Evolutionary conservation across 305 asterid genomes (phyloP).

Genomic region (Nicotiana rustica): DNA sequence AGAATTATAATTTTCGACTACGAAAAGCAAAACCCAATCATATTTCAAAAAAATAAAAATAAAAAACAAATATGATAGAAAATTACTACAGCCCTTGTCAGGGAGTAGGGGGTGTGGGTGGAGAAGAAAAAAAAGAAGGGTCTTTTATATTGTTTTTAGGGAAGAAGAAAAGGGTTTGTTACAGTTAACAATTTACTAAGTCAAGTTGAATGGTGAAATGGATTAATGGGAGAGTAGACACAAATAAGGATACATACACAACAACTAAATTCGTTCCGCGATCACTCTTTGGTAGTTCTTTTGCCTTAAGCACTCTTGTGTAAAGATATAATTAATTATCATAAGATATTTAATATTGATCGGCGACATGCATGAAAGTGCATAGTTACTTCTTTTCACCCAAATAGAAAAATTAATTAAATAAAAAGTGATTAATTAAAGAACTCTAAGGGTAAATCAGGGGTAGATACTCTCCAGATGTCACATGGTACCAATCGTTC

Average conservation of each 20-base stretch:
- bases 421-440: too few relatives aligned
- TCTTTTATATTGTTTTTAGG: neutral
- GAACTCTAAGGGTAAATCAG: neutral
- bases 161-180: neutral
- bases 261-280: neutral
- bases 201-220: constrained; percentile 3
- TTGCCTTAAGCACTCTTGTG: too few relatives aligned
- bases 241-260: neutral
- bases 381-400: neutral
- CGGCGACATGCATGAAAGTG: neutral
- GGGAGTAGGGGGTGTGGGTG: too few relatives aligned
- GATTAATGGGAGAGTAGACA: neutral
- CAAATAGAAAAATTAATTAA: neutral
- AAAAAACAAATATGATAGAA: too few relatives aligned
- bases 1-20: too few relatives aligned
- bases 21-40: too few relatives aligned
- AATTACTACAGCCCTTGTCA: too few relatives aligned
- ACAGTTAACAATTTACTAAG: neutral
- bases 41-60: too few relatives aligned
- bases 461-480: neutral
- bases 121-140: neutral
- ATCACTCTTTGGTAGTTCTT: neutral
- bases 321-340: too few relatives aligned
- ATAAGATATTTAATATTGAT: neutral
- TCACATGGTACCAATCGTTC: neutral